These are phyloP conservation scores for Betula pendula DNA, from an alignment of 306 rosid genomes.

Conservation along the genomic window DNA sequence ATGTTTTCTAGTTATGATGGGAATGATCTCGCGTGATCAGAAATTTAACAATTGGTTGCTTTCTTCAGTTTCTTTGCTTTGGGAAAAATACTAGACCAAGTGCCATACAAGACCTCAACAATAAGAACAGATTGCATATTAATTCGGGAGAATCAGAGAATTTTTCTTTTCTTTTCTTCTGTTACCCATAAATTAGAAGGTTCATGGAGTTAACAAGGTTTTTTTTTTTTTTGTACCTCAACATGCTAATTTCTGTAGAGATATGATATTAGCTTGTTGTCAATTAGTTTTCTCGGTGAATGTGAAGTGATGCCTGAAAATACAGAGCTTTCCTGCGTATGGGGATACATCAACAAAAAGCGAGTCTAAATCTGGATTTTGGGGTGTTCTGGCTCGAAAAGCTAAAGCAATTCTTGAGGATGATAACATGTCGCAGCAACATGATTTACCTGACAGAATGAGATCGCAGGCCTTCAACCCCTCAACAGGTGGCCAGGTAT, in stretches of 20 bases:
- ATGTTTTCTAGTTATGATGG: not conserved
- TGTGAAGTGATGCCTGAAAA: slow-evolving; percentile 11
- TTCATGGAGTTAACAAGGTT: not conserved
- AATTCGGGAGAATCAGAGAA: not conserved
- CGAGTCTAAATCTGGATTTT: slow-evolving; percentile 65
- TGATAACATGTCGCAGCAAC: slow-evolving; percentile 35
- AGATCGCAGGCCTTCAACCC: slow-evolving; percentile 35
- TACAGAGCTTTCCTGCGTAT: slow-evolving; percentile 61
- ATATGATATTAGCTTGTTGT: not conserved
- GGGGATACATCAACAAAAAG: slow-evolving; percentile 37
- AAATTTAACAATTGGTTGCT: not conserved
- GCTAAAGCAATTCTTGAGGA: slow-evolving; percentile 91
- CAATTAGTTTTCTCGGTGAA: not conserved
- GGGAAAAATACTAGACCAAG: not conserved
- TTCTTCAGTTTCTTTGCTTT: not conserved
- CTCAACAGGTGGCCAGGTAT: slow-evolving; percentile 58
- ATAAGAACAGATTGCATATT: not conserved
- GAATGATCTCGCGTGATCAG: not conserved
- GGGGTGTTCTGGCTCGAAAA: slow-evolving; percentile 85
- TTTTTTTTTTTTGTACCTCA: not conserved
- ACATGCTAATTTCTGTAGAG: not conserved
- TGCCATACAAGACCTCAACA: not conserved
- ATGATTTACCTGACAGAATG: slow-evolving; percentile 26
- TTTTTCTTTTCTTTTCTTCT: not conserved
- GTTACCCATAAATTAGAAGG: not conserved